These are phyloP conservation scores for Artemisia annua DNA, from an alignment of 129 eudicot species.

Conservation along the genomic window DNA sequence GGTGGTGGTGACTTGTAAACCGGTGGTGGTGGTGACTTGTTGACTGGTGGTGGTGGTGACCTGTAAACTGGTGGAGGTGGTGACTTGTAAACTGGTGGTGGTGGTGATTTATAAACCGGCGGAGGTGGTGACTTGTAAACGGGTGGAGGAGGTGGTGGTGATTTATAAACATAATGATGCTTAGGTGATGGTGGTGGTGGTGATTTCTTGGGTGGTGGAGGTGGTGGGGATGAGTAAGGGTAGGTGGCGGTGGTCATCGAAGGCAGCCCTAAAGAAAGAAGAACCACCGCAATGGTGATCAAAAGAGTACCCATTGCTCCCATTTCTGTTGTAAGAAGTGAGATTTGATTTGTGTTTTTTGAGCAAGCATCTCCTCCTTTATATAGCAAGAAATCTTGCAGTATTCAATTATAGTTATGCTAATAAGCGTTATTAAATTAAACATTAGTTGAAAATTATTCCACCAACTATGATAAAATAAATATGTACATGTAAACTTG, in stretches of 20 bases:
- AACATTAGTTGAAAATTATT: conserved; percentile 3
- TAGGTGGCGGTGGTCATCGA: conserved; percentile 38
- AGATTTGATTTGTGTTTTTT: conserved; percentile 33
- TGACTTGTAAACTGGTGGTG: conserved; percentile 32
- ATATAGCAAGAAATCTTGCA: conserved; percentile 19
- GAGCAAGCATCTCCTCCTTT: conserved; percentile 28
- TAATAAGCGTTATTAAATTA: not conserved
- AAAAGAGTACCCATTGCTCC: conserved; percentile 48
- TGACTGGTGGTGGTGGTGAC: conserved; percentile 32
- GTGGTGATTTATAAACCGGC: conserved; percentile 29
- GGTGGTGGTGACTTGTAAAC: too few relatives aligned
- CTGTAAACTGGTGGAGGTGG: conserved; percentile 37
- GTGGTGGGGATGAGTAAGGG: conserved; percentile 50
- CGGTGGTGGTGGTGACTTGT: too few relatives aligned
- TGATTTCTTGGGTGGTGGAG: conserved; percentile 37
- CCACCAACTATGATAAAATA: conserved; percentile 30
- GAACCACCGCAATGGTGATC: conserved; percentile 39
- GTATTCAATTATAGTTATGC: not conserved
- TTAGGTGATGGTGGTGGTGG: conserved; percentile 41
- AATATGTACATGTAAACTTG: not conserved
- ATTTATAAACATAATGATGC: conserved; percentile 28
- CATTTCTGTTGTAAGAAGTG: conserved; percentile 32
- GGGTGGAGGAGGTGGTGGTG: too few relatives aligned
- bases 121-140: conserved; percentile 48
- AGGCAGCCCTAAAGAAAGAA: conserved; percentile 42